Evolutionary conservation across 2,329 filamentous ascomycete species (phyloP), one percentile per base, ranked within the genome.

Genomic region (Cordyceps tenuipes): DNA sequence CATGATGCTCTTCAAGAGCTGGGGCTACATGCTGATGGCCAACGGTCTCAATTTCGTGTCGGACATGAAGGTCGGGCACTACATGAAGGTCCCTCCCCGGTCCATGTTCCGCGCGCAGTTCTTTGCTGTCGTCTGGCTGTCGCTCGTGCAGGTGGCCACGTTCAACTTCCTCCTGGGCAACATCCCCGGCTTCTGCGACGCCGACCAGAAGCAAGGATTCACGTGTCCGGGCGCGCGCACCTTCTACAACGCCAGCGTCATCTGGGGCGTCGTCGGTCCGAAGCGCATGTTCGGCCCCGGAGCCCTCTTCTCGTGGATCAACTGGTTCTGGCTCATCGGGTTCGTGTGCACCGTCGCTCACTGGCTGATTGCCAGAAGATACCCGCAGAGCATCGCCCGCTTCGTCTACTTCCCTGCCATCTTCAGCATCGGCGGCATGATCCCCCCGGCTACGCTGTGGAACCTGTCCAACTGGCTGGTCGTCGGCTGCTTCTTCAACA

Each of bases 291-390:
- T 72, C 56, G 70, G 71, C 12, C 63, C 64, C 17, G 71, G 71
- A 21, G 71, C 75, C 17, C 60, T 69, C 4, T 84, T 83, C 67
- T 69, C 73, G 0, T 72, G 73, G 48, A 72, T 81, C 34, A 77
- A 81, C 67, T 82, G 72, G 66, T 83, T 83, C 72, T 84, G 79
- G 76, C 69, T 84, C n/a, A 76, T 81, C 13, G 82, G 82, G 2
- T 75, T 74, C 43, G 46, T 75, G 3, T 68, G 79, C 5, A 82
- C 82, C 0, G 62, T 80, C 5, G 62, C 76, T 8, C 77, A 83
- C 68, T 84, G 75, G 67, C 61, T 80, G 57, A 64, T 75, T 15
- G 79, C 80, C 5, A 74, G 77, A 19, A 68, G 69, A 34, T 83
- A 73, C 60, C 80, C 80, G 17, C 75, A 72, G 53, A 76, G 73